phyloP scores from a whole-genome alignment of 2,329 filamentous ascomycete genomes.

The Pleurostoma richardsiae region DNA sequence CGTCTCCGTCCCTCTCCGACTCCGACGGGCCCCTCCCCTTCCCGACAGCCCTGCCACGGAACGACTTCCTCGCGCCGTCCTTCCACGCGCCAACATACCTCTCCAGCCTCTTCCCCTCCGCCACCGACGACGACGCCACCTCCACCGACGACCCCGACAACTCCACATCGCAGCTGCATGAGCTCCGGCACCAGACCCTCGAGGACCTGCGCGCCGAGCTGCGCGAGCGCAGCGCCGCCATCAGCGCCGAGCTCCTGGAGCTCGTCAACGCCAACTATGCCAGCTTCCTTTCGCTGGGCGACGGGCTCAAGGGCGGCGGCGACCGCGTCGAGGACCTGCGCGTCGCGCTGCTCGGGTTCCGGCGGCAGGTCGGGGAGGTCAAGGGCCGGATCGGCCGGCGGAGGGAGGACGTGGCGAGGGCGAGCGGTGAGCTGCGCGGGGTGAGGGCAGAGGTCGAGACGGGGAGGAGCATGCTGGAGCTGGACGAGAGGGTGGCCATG shows the following conservation, averaged over 20 bases:
- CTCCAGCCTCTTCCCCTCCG: constrained; percentile 30
- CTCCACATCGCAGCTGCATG: constrained; percentile 57
- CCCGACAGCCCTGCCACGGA: constrained; percentile 75
- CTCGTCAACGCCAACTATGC: constrained; percentile 95
- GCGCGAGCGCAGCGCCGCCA: constrained; percentile 70
- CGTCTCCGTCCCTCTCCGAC: constrained; percentile 28
- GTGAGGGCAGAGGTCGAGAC: constrained; percentile 59
- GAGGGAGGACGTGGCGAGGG: constrained; percentile 53
- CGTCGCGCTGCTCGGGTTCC: constrained; percentile 81
- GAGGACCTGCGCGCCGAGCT: constrained; percentile 88
- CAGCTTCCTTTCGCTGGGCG: constrained; percentile 80
- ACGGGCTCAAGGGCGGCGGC: constrained; percentile 78
- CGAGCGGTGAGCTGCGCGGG: constrained; percentile 63
- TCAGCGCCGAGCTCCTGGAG: constrained; percentile 84
- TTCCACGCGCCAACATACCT: constrained; percentile 84
- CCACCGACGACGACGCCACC: constrained; percentile 16
- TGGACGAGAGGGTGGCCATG: constrained; percentile 56
- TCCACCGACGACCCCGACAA: constrained; percentile 24
- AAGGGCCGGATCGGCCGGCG: constrained; percentile 59
- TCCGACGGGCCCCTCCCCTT: constrained; percentile 72
- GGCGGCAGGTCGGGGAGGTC: constrained; percentile 73
- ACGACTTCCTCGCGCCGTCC: constrained; percentile 70
- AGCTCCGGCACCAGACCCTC: constrained; percentile 79
- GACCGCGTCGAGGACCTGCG: constrained; percentile 87
- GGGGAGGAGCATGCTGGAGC: constrained; percentile 60